Conservation (phyloP, 108 stramenopile genomes). For the Stephanodiscus minutulus region DNA sequence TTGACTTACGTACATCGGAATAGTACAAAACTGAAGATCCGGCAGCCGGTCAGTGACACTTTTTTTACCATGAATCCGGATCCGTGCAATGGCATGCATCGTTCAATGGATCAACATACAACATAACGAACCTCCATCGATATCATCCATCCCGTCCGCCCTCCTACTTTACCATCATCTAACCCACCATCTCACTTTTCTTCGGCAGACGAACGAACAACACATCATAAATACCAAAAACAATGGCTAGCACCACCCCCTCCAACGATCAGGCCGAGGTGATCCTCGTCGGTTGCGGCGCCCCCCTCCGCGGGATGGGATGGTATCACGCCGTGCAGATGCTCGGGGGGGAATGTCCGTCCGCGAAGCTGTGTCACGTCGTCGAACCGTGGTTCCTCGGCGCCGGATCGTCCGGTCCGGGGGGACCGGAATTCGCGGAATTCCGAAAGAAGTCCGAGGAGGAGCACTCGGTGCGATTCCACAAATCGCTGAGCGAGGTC, state of each 20-base stretch:
- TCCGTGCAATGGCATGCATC: too few relatives aligned
- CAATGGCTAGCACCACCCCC: background rate
- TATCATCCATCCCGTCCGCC: too few relatives aligned
- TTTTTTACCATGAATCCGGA: too few relatives aligned
- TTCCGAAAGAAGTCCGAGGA: slow-evolving; percentile 63
- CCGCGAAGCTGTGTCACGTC: slow-evolving; percentile 81
- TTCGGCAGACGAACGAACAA: background rate
- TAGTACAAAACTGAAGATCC: too few relatives aligned
- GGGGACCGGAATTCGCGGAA: slow-evolving; percentile 81
- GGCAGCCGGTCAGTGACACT: too few relatives aligned
- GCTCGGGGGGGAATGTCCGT: slow-evolving; percentile 75
- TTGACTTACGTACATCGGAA: too few relatives aligned
- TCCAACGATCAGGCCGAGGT: slow-evolving; percentile 52
- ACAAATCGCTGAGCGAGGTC: slow-evolving; percentile 67
- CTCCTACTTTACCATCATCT: too few relatives aligned
- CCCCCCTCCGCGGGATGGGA: slow-evolving; percentile 67
- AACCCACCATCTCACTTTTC: background rate
- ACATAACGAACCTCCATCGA: too few relatives aligned
- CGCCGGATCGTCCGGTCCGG: slow-evolving; percentile 73
- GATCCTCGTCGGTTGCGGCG: slow-evolving; percentile 59
- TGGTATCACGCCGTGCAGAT: slow-evolving; percentile 93
- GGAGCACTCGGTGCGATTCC: slow-evolving; percentile 73
- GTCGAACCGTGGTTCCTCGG: slow-evolving; percentile 94
- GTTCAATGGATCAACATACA: too few relatives aligned
- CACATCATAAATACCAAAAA: background rate